Evolutionary conservation across 768 basidiomycete genomes (phyloP).

Genomic region (Pulveroboletus frians): DNA sequence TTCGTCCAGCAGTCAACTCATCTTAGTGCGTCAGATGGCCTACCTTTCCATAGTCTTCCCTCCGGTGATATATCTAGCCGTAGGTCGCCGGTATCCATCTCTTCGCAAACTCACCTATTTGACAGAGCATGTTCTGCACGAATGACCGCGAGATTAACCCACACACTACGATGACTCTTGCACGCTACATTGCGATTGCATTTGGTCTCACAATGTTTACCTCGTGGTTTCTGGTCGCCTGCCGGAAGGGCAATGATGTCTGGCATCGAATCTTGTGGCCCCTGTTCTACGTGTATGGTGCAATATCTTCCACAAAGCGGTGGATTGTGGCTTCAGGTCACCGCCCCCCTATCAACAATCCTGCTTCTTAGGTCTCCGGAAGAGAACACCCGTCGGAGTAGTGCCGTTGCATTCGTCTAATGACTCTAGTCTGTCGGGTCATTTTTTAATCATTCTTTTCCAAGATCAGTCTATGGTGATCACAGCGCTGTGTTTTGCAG

Average conservation of each 20-base stretch:
- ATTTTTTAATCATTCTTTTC: no score
- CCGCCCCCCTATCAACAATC: no score
- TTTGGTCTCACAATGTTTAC: conserved; percentile 47
- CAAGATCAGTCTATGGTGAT: no score
- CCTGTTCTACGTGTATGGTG: conserved; percentile 1
- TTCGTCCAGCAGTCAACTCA: background rate
- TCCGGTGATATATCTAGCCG: conserved; percentile 43
- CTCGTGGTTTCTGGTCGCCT: conserved; percentile 42
- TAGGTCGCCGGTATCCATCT: conserved; percentile 2
- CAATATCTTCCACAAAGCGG: no score
- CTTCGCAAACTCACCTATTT: conserved; percentile 6
- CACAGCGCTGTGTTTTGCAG: no score
- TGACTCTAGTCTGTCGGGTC: no score
- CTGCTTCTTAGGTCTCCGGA: no score
- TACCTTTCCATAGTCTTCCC: conserved; percentile 61
- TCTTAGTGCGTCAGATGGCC: conserved; percentile 29
- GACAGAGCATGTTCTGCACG: conserved; percentile 31
- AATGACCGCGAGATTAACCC: conserved; percentile 29
- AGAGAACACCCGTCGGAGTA: no score
- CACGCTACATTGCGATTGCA: conserved; percentile 37
- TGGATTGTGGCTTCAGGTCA: no score
- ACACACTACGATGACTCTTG: conserved; percentile 24
- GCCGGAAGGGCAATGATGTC: background rate
- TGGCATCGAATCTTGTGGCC: conserved; percentile 21
- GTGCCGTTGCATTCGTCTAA: no score